phyloP scores from a whole-genome alignment of 352 stramenopile species.

The Globisporangium perplexum region DNA sequence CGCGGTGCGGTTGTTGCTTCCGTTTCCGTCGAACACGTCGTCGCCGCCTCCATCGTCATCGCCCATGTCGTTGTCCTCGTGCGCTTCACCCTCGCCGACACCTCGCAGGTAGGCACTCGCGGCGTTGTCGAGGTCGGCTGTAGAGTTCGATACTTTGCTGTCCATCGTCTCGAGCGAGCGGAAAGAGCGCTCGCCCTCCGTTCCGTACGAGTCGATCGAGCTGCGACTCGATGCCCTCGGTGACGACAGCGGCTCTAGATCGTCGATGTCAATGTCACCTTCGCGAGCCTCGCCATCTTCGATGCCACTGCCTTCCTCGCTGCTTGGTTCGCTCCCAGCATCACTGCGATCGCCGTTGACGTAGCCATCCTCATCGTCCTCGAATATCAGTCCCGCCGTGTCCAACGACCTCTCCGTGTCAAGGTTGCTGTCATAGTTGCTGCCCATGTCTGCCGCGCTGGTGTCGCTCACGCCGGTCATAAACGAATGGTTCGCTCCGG shows the following conservation, averaged over 20 bases:
- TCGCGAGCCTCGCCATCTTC: constrained; percentile 9
- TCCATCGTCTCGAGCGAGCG: constrained; percentile 7
- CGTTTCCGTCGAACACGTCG: constrained; percentile 22
- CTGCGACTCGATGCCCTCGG: neutral
- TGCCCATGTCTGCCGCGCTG: constrained; percentile 3
- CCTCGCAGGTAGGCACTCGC: constrained; percentile 23
- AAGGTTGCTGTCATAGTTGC: constrained; percentile 5
- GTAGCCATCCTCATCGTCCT: constrained; percentile 6
- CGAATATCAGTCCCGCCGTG: constrained; percentile 4
- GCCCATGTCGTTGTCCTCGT: constrained; percentile 18
- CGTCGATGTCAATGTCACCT: constrained; percentile 12
- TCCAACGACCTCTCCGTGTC: constrained; percentile 1
- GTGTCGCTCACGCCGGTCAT: constrained; percentile 13
- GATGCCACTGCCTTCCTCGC: neutral
- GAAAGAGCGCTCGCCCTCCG: constrained; percentile 10
- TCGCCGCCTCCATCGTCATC: constrained; percentile 26
- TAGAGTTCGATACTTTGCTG: constrained; percentile 12
- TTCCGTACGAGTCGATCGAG: constrained; percentile 12
- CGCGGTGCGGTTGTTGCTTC: constrained; percentile 19
- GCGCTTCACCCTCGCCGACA: constrained; percentile 16
- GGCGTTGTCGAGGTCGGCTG: constrained; percentile 16
- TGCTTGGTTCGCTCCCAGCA: neutral
- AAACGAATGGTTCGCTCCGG: constrained; percentile 6
- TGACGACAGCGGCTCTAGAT: constrained; percentile 6
- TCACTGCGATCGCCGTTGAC: neutral